Percentiles rank a stretch among this genome's conserved stretches.
Conservation (phyloP, 371 early-diverging fungal species). For the Mortierella sp. region DNA sequence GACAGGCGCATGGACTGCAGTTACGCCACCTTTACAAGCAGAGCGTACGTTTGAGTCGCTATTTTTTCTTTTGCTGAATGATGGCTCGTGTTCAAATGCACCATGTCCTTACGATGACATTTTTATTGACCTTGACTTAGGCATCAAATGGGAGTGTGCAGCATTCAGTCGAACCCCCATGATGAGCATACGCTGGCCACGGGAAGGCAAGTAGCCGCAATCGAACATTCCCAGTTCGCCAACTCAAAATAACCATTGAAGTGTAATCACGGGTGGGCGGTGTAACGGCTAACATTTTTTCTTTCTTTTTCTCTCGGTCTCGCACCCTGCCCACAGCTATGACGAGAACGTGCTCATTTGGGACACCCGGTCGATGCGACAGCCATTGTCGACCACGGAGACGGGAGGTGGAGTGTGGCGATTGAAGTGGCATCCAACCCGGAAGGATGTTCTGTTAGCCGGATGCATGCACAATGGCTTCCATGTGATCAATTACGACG, state of each 20-base stretch:
- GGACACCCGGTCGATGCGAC: conserved; percentile 88
- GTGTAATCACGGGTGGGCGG: background rate
- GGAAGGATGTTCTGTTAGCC: conserved; percentile 73
- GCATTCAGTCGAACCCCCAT: conserved; percentile 86
- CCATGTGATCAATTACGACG: conserved; percentile 65
- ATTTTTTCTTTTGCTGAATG: background rate
- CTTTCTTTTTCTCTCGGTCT: background rate
- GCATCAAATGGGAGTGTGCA: conserved; percentile 87
- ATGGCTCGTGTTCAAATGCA: background rate
- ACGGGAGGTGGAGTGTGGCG: conserved; percentile 96
- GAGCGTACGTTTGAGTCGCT: conserved; percentile 54
- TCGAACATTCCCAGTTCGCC: background rate
- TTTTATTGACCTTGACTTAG: conserved; percentile 51
- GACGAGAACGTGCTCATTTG: conserved; percentile 90
- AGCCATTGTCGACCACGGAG: conserved; percentile 75
- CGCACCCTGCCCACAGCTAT: conserved; percentile 64
- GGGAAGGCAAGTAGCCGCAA: conserved; percentile 67
- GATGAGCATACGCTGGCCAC: conserved; percentile 82
- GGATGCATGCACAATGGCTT: conserved; percentile 93
- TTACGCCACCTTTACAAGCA: conserved; percentile 64
- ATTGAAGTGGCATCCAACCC: conserved; percentile 91
- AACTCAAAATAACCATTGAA: background rate
- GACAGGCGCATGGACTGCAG: conserved; percentile 73
- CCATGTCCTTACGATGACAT: conserved; percentile 1
- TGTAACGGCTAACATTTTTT: background rate